Conservation (phyloP, 805 yeast genomes). For the Clavispora vitiphila region DNA sequence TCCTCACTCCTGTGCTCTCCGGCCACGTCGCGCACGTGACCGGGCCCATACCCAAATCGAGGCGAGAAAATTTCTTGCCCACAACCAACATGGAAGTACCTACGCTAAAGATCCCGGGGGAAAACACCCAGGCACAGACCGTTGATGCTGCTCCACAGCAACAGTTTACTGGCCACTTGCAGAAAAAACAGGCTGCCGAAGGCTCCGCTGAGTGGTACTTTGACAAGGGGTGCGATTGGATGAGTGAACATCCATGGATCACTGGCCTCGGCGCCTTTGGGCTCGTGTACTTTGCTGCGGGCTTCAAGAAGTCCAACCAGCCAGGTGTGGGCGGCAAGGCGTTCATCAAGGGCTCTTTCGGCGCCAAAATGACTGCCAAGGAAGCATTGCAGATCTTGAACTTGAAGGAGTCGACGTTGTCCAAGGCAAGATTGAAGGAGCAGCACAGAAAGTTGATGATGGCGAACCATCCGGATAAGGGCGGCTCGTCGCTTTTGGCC, state of each 20-base stretch:
- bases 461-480: slow-evolving; percentile 90
- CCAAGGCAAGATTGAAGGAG: slow-evolving; percentile 64
- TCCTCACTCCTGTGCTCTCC: too few species aligned
- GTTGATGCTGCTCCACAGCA: slow-evolving; percentile 18
- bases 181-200: slow-evolving; percentile 36
- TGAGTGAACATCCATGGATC: slow-evolving; percentile 73
- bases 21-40: slow-evolving; percentile 4
- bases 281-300: slow-evolving; percentile 59
- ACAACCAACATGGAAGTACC: slow-evolving; percentile 47
- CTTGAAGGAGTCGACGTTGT: slow-evolving; percentile 59
- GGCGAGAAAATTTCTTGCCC: neutral
- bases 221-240: slow-evolving; percentile 52
- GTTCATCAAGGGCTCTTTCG: slow-evolving; percentile 85
- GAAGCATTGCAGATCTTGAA: slow-evolving; percentile 86
- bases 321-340: slow-evolving; percentile 66
- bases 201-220: slow-evolving; percentile 59
- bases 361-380: slow-evolving; percentile 79
- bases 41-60: neutral
- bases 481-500: slow-evolving; percentile 87
- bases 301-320: slow-evolving; percentile 58
- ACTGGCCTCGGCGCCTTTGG: slow-evolving; percentile 68
- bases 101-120: slow-evolving; percentile 54
- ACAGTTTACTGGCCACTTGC: slow-evolving; percentile 36
- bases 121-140: slow-evolving; percentile 22
- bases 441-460: slow-evolving; percentile 81